Evolutionary conservation across 148 eudicot genomes (phyloP), one percentile per base, ranked within the genome.

Genomic region (Rhododendron ovatum): DNA sequence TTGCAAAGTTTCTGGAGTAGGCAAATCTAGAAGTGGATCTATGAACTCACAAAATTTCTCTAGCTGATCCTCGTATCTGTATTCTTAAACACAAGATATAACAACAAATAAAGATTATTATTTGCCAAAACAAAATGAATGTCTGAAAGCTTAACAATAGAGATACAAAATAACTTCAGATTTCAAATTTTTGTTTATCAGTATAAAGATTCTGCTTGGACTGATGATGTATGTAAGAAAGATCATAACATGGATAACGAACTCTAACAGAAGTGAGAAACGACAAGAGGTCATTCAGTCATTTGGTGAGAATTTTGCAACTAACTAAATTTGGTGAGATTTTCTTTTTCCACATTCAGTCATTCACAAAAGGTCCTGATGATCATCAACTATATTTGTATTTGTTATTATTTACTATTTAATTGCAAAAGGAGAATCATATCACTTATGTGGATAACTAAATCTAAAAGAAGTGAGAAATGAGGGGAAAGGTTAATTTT

Each of bases 41-140:
- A 98, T 90, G 88, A 98, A 94, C 78, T 93, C 90, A 83, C 98
- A 95, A 91, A 95, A 98, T 82, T 88, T 94, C 92, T 95, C 95
- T 28, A 98, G 90, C 88, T 94, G 96, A 83, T 87, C 85, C 90
- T 93, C 98, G 86, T 95, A 98, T 92, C 98, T 97, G 90, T 86
- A 86, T n/a, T 80, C 59, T 51, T 78, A 48, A 37, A 85, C 14
- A 67, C 57, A 86, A 48, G 74, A 45, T 48, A 65, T 33, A 80
- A 82, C 53, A 15, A 41, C 57, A 86, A 77, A 45, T 37, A 33
- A 50, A 39, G 4, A 22, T 3, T 30, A 87, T 28, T 8, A 63
- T 47, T 10, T 30, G 24, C 22, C 83, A 76, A 35, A 65, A 41
- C 41, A 47, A 73, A 59, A 53, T 35, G 24, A 26, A 78, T 61